These are phyloP conservation scores for Sporothrix variecibatus DNA, from an alignment of 2,329 filamentous ascomycete species.

Conservation along the genomic window DNA sequence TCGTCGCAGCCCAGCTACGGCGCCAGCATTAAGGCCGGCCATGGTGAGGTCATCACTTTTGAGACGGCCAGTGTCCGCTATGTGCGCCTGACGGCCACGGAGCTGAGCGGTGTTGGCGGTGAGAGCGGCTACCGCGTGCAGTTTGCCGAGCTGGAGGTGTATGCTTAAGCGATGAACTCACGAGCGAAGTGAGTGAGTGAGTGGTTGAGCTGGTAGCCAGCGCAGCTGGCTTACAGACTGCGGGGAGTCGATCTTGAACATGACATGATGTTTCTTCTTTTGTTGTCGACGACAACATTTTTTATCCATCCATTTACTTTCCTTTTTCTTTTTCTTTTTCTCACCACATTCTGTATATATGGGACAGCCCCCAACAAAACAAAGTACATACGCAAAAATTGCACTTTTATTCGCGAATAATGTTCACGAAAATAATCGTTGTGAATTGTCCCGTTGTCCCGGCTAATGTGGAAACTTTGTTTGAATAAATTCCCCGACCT, in stretches of 20 bases:
- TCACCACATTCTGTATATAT: not conserved
- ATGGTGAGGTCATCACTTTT: not conserved
- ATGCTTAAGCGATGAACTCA: not conserved
- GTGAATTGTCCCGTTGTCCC: not conserved
- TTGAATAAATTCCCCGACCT: not conserved
- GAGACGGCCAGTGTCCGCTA: not conserved
- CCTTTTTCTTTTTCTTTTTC: not conserved
- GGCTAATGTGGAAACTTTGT: not conserved
- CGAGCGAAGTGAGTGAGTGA: not conserved
- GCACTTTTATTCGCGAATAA: not conserved
- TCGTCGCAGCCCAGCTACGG: slow-evolving; percentile 15
- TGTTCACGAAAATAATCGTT: not conserved
- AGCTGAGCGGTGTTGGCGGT: slow-evolving; percentile 6
- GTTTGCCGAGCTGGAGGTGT: slow-evolving; percentile 9
- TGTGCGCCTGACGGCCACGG: not conserved
- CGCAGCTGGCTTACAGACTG: too few species aligned
- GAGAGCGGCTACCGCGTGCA: slow-evolving; percentile 7
- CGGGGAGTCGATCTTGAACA: not conserved
- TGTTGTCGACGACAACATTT: not conserved
- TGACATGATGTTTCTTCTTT: not conserved
- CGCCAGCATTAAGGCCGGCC: slow-evolving; percentile 18
- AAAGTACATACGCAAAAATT: not conserved
- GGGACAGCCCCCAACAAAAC: not conserved
- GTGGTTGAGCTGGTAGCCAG: not conserved
- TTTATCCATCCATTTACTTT: not conserved